Base-by-base conservation (phyloP, 164 flowering plant genomes). In the Taxillus chinensis region DNA sequence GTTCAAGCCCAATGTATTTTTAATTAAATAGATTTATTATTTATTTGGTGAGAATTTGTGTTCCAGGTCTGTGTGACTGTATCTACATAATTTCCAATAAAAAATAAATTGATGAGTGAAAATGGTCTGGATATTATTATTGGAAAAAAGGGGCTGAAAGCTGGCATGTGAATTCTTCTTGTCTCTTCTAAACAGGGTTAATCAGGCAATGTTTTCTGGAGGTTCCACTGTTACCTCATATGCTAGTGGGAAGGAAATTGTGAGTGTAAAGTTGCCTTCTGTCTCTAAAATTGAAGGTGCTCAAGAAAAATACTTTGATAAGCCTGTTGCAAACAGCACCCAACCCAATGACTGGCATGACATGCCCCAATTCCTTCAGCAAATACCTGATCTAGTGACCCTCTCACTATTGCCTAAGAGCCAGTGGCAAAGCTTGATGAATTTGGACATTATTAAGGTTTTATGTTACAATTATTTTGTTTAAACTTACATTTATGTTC, bases 371-470 rank as follows among this genome's bases (percentile, higher is more conserved):
- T 75, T 63, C 17, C 57, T 64, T 60, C 62, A 69, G 61, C 84
- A 83, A 67, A 86, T 95, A 7, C 98, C 98, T 4, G 96, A 89
- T 71, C 82, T 95, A 39, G 87, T 91, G 57, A 89, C 99, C n/a
- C 89, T 95, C 46, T 95, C 99, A 12, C 59, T 95, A 62, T 73
- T 95, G 77, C 99, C 99, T 40, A 91, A 83, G 77, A 86, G 88
- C 73, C 99, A 91, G 67, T 95, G 99, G 99, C 97, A 91, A 71
- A 83, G 93, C 74, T 75, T 95, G 76, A 71, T 95, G 73, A 87
- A 87, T 71, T 64, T 95, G 59, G 99, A 95, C 66, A 83, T 86
- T 45, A 95, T 95, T 75, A 95, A 95, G 93, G 95, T 79, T 38
- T 54, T 8, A 7, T 45, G 37, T 17, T 45, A 63, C 5, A 40